Conservation (phyloP, 2,329 filamentous ascomycete genomes). For the Diaporthe sp. region DNA sequence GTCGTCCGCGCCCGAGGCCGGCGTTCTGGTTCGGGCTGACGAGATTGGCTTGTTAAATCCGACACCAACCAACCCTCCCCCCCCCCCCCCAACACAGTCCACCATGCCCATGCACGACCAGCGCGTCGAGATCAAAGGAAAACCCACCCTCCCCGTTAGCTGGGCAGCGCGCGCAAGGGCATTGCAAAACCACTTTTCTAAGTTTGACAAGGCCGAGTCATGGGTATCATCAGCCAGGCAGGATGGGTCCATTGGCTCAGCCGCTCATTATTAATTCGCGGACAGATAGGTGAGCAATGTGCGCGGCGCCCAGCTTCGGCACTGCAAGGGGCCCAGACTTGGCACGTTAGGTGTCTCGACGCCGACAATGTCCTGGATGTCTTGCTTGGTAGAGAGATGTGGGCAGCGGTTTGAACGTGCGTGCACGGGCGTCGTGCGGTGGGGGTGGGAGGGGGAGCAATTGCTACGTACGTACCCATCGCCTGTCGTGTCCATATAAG, state of each 20-base stretch:
- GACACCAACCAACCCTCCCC: not conserved
- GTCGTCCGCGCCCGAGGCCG: not conserved
- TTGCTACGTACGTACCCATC: constrained; percentile 3
- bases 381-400: not conserved
- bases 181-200: constrained; percentile 26
- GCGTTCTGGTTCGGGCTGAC: not conserved
- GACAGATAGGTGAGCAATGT: not conserved
- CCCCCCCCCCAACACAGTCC: not conserved
- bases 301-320: constrained; percentile 20
- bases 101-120: not conserved
- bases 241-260: not conserved
- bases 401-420: not conserved
- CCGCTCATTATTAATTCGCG: constrained; percentile 4
- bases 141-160: not conserved
- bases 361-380: constrained; percentile 1
- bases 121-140: not conserved
- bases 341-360: constrained; percentile 19
- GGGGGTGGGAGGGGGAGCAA: not conserved
- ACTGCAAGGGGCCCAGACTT: constrained; percentile 27
- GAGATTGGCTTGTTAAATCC: constrained; percentile 10
- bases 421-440: constrained; percentile 10
- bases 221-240: constrained; percentile 11
- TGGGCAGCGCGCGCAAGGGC: constrained; percentile 11
- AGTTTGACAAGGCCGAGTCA: constrained; percentile 32
- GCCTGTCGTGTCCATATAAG: not conserved